Evolutionary conservation across 2,329 filamentous ascomycete genomes (phyloP).

Genomic region (Beauveria varroae): DNA sequence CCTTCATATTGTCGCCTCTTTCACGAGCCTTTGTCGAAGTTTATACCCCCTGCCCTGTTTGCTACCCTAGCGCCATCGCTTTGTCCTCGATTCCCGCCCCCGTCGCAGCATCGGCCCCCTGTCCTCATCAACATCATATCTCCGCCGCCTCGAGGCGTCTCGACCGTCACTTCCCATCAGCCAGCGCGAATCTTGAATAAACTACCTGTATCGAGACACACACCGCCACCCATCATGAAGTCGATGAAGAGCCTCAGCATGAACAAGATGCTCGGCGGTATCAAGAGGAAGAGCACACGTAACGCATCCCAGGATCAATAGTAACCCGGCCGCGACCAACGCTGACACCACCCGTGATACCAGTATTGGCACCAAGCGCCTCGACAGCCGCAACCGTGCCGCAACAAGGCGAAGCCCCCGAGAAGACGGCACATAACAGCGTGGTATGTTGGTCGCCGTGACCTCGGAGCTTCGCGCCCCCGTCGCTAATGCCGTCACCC

Average conservation of each 20-base stretch:
- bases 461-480: background rate
- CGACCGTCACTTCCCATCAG: background rate
- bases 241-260: conserved; percentile 47
- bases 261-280: conserved; percentile 49
- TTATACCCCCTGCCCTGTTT: background rate
- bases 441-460: conserved; percentile 45
- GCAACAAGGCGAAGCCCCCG: conserved; percentile 48
- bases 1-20: background rate
- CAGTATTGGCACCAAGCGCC: background rate
- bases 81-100: background rate
- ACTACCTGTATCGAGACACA: background rate
- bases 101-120: background rate
- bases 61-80: background rate
- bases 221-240: conserved; percentile 25
- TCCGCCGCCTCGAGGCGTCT: background rate
- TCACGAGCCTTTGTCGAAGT: background rate
- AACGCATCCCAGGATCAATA: background rate
- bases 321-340: background rate
- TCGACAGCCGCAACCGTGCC: background rate
- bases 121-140: background rate
- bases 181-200: background rate
- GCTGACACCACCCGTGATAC: conserved; percentile 1
- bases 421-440: conserved; percentile 56
- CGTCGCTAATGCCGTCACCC: background rate
- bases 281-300: conserved; percentile 39